Conservation (phyloP, 177 flowering plant genomes). For the Tripterygium wilfordii region DNA sequence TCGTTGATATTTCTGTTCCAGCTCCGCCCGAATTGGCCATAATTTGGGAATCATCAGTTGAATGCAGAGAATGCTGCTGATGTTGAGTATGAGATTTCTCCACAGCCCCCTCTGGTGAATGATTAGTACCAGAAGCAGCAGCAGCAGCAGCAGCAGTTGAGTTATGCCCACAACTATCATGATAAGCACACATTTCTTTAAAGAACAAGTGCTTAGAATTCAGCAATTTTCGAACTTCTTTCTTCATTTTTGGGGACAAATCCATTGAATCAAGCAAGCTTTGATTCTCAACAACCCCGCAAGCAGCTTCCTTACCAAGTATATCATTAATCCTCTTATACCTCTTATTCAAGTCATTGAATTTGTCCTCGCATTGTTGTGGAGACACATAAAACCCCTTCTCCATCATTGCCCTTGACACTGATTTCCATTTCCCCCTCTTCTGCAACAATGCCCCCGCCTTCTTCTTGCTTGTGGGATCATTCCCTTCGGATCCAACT, state of each 20-base stretch:
- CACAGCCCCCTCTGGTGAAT: slow-evolving; percentile 19
- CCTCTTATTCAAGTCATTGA: slow-evolving; percentile 91
- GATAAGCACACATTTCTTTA: slow-evolving; percentile 96
- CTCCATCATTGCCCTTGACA: slow-evolving; percentile 94
- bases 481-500: slow-evolving; percentile 34
- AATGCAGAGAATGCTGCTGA: slow-evolving; percentile 39
- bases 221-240: slow-evolving; percentile 70
- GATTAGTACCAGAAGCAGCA: slow-evolving; percentile 17
- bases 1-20: slow-evolving; percentile 22
- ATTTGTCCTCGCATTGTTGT: slow-evolving; percentile 94
- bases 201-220: slow-evolving; percentile 92
- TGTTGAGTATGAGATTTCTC: slow-evolving; percentile 25
- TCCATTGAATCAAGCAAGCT: slow-evolving; percentile 72
- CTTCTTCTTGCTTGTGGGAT: slow-evolving; percentile 40
- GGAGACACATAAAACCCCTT: slow-evolving; percentile 87
- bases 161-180: slow-evolving; percentile 59
- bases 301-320: slow-evolving; percentile 76
- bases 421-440: slow-evolving; percentile 98
- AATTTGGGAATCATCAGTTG: slow-evolving; percentile 17
- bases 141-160: slow-evolving; percentile 8
- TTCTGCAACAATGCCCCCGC: slow-evolving; percentile 63
- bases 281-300: slow-evolving; percentile 90
- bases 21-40: slow-evolving; percentile 18
- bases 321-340: slow-evolving; percentile 93
- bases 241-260: slow-evolving; percentile 64